Conservation (phyloP, 805 yeast genomes). For the Cyberlindnera galapagoensis region DNA sequence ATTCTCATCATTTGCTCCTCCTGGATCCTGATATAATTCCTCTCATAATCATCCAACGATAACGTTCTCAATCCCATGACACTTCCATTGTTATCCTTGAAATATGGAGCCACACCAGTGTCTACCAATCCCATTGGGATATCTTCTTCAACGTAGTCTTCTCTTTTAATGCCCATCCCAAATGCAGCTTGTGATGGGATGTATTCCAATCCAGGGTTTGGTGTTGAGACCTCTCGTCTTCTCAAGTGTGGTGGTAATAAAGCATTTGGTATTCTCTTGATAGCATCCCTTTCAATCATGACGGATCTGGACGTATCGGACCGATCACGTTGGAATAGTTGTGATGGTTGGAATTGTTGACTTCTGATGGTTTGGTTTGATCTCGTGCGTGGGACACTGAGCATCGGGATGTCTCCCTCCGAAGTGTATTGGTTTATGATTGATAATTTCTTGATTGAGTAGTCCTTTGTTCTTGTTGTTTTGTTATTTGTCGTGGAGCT, state of each 20-base stretch:
- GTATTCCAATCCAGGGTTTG: too few species aligned
- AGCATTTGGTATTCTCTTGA: constrained; percentile 22
- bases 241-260: constrained; percentile 24
- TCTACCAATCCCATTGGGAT: too few species aligned
- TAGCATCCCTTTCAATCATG: constrained; percentile 20
- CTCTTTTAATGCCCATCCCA: too few species aligned
- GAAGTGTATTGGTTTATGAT: constrained; percentile 20
- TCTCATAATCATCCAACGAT: constrained; percentile 19
- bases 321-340: constrained; percentile 11
- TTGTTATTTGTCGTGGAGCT: background rate
- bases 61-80: constrained; percentile 18
- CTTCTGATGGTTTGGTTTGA: background rate
- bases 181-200: too few species aligned
- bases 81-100: constrained; percentile 6
- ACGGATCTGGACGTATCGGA: constrained; percentile 5
- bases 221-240: constrained; percentile 10
- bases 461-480: constrained; percentile 1
- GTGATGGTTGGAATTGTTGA: constrained; percentile 2
- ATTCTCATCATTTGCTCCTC: constrained; percentile 4
- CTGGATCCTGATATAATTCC: constrained; percentile 9
- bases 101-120: constrained; percentile 14
- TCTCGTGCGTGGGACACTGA: background rate
- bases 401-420: constrained; percentile 7
- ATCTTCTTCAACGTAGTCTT: too few species aligned
- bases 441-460: constrained; percentile 19